Evolutionary conservation across 176 grass and related monocot species (phyloP).

Genomic region (barley (Hordeum vulgare)): DNA sequence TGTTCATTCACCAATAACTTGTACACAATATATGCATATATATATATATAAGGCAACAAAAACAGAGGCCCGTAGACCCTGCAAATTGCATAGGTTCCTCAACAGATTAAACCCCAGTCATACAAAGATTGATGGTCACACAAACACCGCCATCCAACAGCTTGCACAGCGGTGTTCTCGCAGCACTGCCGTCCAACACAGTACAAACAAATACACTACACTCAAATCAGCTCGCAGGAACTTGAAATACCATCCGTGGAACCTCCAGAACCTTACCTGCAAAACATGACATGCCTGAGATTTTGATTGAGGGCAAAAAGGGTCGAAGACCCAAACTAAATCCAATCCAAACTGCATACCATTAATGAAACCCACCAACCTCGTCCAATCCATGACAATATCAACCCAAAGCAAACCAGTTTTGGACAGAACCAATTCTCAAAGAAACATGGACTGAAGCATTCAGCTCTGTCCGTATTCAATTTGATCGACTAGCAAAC

Average conservation of each 20-base stretch:
- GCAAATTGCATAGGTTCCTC: not conserved
- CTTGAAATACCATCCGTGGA: not conserved
- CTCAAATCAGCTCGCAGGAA: not conserved
- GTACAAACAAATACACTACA: not conserved
- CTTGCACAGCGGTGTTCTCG: not conserved
- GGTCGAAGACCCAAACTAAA: too few species aligned
- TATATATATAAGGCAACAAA: not conserved
- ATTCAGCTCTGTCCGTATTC: too few species aligned
- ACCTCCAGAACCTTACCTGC: conserved; percentile 36
- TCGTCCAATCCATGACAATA: too few species aligned
- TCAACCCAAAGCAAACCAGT: too few species aligned
- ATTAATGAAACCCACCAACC: too few species aligned
- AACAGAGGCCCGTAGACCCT: not conserved
- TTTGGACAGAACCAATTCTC: too few species aligned
- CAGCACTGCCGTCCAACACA: not conserved
- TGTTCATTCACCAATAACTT: too few species aligned
- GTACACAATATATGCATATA: not conserved
- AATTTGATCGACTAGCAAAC: too few species aligned
- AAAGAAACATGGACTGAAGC: too few species aligned
- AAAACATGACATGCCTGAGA: conserved; percentile 76
- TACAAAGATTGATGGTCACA: not conserved
- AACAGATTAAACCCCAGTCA: not conserved
- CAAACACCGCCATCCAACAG: not conserved
- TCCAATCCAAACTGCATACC: too few species aligned
- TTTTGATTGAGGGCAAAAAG: conserved; percentile 68